These are phyloP conservation scores for Speleostelium caveatum DNA, from an alignment of 78 protist genomes.

Conservation along the genomic window DNA sequence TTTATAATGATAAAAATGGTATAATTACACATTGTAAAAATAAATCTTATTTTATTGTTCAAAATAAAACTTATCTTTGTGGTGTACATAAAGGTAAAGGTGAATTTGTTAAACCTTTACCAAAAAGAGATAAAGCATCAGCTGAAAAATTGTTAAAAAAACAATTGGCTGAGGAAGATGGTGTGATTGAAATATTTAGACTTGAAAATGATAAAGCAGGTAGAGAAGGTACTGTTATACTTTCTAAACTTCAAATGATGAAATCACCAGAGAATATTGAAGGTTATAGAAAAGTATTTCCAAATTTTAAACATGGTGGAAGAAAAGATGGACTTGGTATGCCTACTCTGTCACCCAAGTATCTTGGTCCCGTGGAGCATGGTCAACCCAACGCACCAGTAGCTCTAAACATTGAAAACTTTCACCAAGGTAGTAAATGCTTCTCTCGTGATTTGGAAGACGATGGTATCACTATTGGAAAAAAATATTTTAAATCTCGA, in stretches of 20 bases:
- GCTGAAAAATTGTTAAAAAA: background rate
- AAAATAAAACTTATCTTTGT: background rate
- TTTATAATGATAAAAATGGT: constrained; percentile 41
- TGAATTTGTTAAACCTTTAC: background rate
- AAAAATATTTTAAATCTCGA: background rate
- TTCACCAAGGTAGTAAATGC: constrained; percentile 61
- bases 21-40: constrained; percentile 6
- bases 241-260: constrained; percentile 23
- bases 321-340: constrained; percentile 46
- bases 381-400: constrained; percentile 32
- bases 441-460: constrained; percentile 6
- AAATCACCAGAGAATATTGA: constrained; percentile 33
- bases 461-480: background rate
- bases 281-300: constrained; percentile 32
- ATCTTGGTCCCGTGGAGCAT: constrained; percentile 10
- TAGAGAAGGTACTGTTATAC: background rate
- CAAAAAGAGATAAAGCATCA: background rate
- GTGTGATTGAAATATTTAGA: background rate
- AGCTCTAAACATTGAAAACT: constrained; percentile 36
- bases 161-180: background rate
- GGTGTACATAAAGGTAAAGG: background rate
- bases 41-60: constrained; percentile 35
- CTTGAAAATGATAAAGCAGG: background rate
- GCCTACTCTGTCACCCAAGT: constrained; percentile 54
- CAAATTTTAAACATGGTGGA: constrained; percentile 38